Conservation (phyloP, 75 land plant species). For the Pinus albicaulis region DNA sequence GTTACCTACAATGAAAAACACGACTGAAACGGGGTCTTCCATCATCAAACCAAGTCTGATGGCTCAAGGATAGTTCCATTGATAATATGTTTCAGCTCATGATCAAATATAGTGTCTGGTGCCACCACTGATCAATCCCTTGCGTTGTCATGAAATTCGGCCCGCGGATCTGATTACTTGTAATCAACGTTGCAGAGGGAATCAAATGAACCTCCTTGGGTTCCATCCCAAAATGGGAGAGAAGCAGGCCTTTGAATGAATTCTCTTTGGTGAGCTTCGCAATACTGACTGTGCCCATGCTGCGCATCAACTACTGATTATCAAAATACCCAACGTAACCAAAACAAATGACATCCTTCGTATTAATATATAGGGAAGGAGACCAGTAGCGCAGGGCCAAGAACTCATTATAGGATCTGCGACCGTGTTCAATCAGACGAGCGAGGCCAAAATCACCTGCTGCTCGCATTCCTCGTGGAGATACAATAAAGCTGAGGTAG, state of each 20-base stretch:
- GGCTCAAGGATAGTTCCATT: too few species aligned
- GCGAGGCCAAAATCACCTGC: too few species aligned
- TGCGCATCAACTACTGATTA: conserved; percentile 43
- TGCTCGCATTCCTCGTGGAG: too few species aligned
- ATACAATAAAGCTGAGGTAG: too few species aligned
- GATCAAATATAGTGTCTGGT: conserved; percentile 2
- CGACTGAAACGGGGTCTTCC: too few species aligned
- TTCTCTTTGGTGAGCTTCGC: conserved; percentile 38
- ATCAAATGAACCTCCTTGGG: conserved; percentile 35
- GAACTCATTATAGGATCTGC: conserved; percentile 28
- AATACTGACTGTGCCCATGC: conserved; percentile 40
- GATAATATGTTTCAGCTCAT: too few species aligned
- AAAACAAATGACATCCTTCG: conserved; percentile 38
- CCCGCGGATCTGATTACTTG: conserved; percentile 13
- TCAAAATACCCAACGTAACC: conserved; percentile 64
- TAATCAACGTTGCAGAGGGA: conserved; percentile 44
- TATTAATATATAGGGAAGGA: conserved; percentile 52
- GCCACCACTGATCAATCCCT: conserved; percentile 67
- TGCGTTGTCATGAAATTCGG: conserved; percentile 39
- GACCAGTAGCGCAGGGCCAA: conserved; percentile 31
- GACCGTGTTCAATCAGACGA: too few species aligned
- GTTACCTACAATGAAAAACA: too few species aligned
- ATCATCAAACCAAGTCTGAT: too few species aligned
- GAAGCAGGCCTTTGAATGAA: conserved; percentile 33
- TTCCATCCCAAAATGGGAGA: conserved; percentile 32